phyloP scores from a whole-genome alignment of 2,329 filamentous ascomycete species.

The Ophiocordyceps camponoti-rufipedis region DNA sequence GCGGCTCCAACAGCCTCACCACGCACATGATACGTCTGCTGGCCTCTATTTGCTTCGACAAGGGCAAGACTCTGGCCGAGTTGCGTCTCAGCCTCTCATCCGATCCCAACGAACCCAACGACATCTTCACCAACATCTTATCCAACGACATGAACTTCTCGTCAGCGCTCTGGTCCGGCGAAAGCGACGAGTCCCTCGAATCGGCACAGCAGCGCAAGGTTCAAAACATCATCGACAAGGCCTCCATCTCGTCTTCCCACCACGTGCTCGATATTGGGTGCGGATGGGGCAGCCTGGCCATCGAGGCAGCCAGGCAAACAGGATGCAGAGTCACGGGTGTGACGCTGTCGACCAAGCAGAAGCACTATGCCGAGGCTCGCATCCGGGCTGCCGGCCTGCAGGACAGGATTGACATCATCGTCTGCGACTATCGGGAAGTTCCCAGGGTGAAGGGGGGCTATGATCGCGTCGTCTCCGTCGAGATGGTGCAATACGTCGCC shows the following conservation, averaged over 20 bases:
- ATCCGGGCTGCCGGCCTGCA: slow-evolving; percentile 41
- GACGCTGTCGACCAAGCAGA: slow-evolving; percentile 51
- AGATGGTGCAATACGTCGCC: slow-evolving; percentile 61
- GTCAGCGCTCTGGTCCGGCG: slow-evolving; percentile 3
- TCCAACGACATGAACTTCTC: slow-evolving; percentile 5
- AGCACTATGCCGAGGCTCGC: slow-evolving; percentile 43
- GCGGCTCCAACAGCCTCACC: background rate
- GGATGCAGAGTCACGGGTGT: slow-evolving; percentile 50
- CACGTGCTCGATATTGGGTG: slow-evolving; percentile 59
- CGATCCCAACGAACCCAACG: slow-evolving; percentile 5
- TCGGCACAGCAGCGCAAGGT: slow-evolving; percentile 52
- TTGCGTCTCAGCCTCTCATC: slow-evolving; percentile 3
- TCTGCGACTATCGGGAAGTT: slow-evolving; percentile 50
- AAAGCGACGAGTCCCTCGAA: slow-evolving; percentile 34
- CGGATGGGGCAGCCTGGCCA: slow-evolving; percentile 57
- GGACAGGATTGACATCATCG: slow-evolving; percentile 40
- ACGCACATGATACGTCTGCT: background rate
- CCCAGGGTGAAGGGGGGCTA: slow-evolving; percentile 33
- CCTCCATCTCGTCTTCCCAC: slow-evolving; percentile 41
- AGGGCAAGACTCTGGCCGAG: slow-evolving; percentile 1
- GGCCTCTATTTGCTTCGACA: background rate
- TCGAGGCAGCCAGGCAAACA: slow-evolving; percentile 44
- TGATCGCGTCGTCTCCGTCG: slow-evolving; percentile 56
- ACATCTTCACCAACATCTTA: slow-evolving; percentile 3
- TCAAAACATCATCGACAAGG: slow-evolving; percentile 43